Conservation (phyloP, 805 yeast species). For the Sporopachydermia quercuum region DNA sequence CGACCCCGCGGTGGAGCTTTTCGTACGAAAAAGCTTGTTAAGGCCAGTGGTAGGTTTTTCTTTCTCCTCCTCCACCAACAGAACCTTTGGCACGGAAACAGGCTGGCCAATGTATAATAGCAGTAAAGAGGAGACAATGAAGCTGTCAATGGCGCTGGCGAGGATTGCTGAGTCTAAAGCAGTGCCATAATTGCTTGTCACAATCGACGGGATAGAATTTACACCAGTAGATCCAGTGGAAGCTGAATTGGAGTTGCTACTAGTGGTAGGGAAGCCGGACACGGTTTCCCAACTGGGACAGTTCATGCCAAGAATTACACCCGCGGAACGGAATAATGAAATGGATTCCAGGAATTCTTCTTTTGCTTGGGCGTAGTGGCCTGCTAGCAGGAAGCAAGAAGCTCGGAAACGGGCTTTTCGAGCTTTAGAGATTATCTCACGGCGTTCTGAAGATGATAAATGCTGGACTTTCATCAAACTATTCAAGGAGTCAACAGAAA, state of each 20-base stretch:
- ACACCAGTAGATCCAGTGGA: neutral
- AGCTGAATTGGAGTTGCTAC: neutral
- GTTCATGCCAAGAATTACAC: neutral
- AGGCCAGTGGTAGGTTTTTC: neutral
- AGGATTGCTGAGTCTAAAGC: neutral
- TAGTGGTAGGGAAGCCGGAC: neutral
- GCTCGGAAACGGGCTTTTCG: neutral
- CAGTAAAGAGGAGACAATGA: neutral
- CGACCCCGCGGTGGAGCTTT: neutral
- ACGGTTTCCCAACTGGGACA: neutral
- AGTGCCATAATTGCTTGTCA: neutral
- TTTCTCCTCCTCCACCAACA: neutral
- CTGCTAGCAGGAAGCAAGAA: neutral
- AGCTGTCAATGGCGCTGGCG: neutral
- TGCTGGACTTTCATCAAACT: neutral
- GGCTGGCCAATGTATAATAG: neutral
- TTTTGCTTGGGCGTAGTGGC: slow-evolving; percentile 1
- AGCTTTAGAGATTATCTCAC: neutral
- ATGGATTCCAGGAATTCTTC: neutral
- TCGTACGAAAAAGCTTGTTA: neutral
- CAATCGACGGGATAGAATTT: neutral
- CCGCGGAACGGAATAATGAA: neutral
- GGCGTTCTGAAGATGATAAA: neutral
- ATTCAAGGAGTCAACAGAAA: neutral
- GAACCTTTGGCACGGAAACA: neutral